phyloP scores from a whole-genome alignment of 2,329 filamentous ascomycete species.

The Beauveria asiatica region DNA sequence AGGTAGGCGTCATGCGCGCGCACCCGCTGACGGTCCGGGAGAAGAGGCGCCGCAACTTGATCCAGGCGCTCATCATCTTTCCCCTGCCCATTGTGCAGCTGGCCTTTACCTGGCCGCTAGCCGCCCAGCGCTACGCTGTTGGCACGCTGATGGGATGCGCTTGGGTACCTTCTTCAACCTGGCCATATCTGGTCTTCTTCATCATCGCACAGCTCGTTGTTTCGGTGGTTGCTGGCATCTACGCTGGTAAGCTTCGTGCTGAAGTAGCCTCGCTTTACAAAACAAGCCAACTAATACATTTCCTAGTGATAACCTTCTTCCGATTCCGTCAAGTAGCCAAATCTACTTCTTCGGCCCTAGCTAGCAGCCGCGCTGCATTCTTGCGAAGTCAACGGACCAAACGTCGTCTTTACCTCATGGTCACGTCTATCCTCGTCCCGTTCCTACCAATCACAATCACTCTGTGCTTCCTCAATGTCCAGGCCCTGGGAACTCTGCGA shows the following conservation, averaged over 20 bases:
- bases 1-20: conserved; percentile 37
- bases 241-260: conserved; percentile 35
- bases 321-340: conserved; percentile 40
- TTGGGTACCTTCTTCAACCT: conserved; percentile 34
- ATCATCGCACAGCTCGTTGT: conserved; percentile 36
- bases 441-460: conserved; percentile 41
- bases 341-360: conserved; percentile 30
- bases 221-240: conserved; percentile 34
- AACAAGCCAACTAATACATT: not conserved
- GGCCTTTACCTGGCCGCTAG: conserved; percentile 38
- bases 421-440: conserved; percentile 40
- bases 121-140: conserved; percentile 40
- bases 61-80: conserved; percentile 48
- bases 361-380: conserved; percentile 30
- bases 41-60: conserved; percentile 31
- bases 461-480: conserved; percentile 34
- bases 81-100: conserved; percentile 42
- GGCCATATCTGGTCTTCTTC: conserved; percentile 41
- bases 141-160: conserved; percentile 42
- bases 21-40: conserved; percentile 32
- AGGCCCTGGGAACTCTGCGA: conserved; percentile 17
- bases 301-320: conserved; percentile 35
- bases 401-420: conserved; percentile 48
- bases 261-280: too few species aligned
- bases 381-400: conserved; percentile 39